phyloP scores from a whole-genome alignment of 108 stramenopile species.

The Cyclotella choctawhatcheeana region DNA sequence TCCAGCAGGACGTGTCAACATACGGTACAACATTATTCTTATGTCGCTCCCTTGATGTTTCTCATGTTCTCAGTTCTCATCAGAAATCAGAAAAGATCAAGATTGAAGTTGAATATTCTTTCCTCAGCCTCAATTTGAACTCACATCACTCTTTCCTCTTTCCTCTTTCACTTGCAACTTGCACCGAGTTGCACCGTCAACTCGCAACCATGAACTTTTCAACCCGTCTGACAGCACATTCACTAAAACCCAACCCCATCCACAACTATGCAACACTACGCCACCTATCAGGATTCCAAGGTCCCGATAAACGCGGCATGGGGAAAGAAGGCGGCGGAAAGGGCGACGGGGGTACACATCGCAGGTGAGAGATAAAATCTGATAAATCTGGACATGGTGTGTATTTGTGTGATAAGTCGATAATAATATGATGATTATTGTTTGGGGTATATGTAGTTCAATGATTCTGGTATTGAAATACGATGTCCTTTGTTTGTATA shows the following conservation, averaged over 20 bases:
- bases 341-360: conserved; percentile 38
- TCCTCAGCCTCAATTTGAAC: background rate
- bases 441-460: background rate
- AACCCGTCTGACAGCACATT: background rate
- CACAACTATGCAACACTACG: background rate
- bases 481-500: background rate
- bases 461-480: no score
- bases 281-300: conserved; percentile 26
- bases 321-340: conserved; percentile 48
- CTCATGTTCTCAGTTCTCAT: no score
- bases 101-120: background rate
- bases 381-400: background rate
- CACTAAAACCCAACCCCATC: background rate
- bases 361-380: background rate
- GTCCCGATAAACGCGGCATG: conserved; percentile 25
- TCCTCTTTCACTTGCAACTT: background rate
- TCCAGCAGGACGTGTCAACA: no score
- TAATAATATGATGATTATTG: background rate
- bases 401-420: no score
- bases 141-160: background rate
- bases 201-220: background rate
- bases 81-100: no score
- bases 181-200: no score
- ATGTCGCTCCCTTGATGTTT: no score
- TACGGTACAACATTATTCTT: no score